Conservation (phyloP, 2,329 filamentous ascomycete species). For the Tolypocladium ophioglossoides region DNA sequence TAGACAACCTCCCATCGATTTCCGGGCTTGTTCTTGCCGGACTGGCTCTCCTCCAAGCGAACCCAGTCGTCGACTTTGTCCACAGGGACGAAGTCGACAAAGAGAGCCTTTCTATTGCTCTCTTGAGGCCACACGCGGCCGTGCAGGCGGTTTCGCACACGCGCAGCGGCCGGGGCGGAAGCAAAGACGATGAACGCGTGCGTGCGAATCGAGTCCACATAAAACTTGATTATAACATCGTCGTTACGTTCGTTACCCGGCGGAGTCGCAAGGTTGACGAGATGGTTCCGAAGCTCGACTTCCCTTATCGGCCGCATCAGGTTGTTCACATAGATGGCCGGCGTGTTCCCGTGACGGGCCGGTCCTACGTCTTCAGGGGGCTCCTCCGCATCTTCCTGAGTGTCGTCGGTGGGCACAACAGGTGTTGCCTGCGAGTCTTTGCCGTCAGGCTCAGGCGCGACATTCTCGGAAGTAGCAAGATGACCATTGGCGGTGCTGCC, state of each 20-base stretch:
- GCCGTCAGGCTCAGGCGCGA: not conserved
- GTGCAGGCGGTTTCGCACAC: conserved; percentile 69
- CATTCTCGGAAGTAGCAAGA: not conserved
- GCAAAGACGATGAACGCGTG: conserved; percentile 75
- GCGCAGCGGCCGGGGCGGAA: conserved; percentile 58
- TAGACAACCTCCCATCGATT: conserved; percentile 67
- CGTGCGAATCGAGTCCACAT: conserved; percentile 75
- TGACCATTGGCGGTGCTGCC: not conserved
- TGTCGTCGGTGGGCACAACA: conserved; percentile 3
- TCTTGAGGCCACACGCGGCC: conserved; percentile 79
- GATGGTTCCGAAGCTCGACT: conserved; percentile 53
- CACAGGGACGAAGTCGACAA: conserved; percentile 81
- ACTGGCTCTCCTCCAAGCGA: conserved; percentile 46
- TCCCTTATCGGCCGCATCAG: conserved; percentile 79
- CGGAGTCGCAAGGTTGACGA: conserved; percentile 57
- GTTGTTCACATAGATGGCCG: conserved; percentile 78
- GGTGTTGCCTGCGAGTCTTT: not conserved
- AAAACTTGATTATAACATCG: conserved; percentile 53
- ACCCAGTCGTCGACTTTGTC: conserved; percentile 68
- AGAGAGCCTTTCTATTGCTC: conserved; percentile 70
- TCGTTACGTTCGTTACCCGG: conserved; percentile 39
- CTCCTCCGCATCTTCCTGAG: conserved; percentile 18
- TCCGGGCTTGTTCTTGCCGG: conserved; percentile 29
- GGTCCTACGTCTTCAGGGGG: conserved; percentile 33
- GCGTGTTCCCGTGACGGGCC: conserved; percentile 60